Evolutionary conservation across 2,329 filamentous ascomycete genomes (phyloP).

Genomic region (Thermomyces lanuginosus): DNA sequence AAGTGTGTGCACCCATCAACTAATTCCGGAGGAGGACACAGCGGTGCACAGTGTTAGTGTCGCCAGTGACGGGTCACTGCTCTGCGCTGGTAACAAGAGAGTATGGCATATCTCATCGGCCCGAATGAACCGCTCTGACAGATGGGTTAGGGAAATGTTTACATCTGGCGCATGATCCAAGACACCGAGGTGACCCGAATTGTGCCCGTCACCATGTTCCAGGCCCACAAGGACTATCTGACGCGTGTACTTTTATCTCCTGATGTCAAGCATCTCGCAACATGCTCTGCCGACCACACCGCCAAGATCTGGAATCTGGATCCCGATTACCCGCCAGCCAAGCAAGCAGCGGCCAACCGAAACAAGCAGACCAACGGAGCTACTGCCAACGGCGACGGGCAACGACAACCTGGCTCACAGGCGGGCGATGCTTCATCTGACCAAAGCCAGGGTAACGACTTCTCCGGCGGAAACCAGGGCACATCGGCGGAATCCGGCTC

Average conservation of each 20-base stretch:
- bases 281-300: conserved; percentile 84
- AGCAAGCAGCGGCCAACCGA: conserved; percentile 14
- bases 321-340: conserved; percentile 35
- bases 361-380: conserved; percentile 4
- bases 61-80: conserved; percentile 77
- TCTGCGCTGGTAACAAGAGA: conserved; percentile 84
- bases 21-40: conserved; percentile 91
- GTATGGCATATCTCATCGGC: conserved; percentile 33
- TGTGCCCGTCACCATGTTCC: conserved; percentile 74
- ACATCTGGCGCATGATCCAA: conserved; percentile 88
- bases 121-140: not conserved
- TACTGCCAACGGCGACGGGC: conserved; percentile 2
- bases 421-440: too few species aligned
- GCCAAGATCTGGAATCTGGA: conserved; percentile 95
- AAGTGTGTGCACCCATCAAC: conserved; percentile 90
- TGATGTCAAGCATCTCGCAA: conserved; percentile 85
- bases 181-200: conserved; percentile 67
- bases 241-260: conserved; percentile 82
- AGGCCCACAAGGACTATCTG: conserved; percentile 81
- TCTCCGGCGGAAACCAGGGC: not conserved
- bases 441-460: too few species aligned
- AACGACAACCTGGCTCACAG: conserved; percentile 5
- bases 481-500: not conserved
- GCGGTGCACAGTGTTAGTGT: conserved; percentile 89
- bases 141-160: conserved; percentile 66